Base-by-base conservation (phyloP, 2,329 filamentous ascomycete species). In the Pyrenophora graminea region DNA sequence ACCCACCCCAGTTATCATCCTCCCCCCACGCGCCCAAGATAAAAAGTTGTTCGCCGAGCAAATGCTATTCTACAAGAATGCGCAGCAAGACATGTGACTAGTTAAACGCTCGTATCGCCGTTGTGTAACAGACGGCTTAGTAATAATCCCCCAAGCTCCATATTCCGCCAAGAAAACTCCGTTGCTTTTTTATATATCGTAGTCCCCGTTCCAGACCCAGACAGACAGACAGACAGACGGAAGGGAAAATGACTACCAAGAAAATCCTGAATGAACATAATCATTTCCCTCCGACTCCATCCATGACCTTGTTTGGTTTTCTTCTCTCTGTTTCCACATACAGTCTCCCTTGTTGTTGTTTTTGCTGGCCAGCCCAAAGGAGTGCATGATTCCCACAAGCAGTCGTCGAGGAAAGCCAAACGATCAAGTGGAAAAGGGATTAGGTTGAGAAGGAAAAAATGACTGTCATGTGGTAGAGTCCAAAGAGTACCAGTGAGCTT, bases 301-400 rank as follows among this genome's bases (percentile, higher is more conserved):
- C 36, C 40, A 21, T 48, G 31, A 30, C 44, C 40, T 33, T 41
- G 23, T 25, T 45, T 46, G 10, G 36, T 39, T 9, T 25, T 41
- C 37, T 15, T 15, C 40, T 49, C 19, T 40, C 10, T 36, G 48
- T 41, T 9, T 9, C 47, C 46, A 45, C 47, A 41, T 54, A 55
- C 58, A 48, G 50, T 51, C 54, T 27, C 39, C 63, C 55, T 56
- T 58, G 36, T 58, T 25, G 8, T 25, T 1, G 19, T 21, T 21
- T 25, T 57, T 66, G 61, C 60, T 56, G 48, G 59, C 61, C 63
- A 66, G 63, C 60, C 63, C 53, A 47, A 58, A 58, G 51, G 51
- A 56, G 39, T 59, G 51, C 23, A 38, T 60, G 52, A 61, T 54
- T 54, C 48, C 53, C 55, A 51, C 55, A 58, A 52, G 55, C 48